Base-by-base conservation (phyloP, 257 asterid genomes). In the Salvia rosmarinus region DNA sequence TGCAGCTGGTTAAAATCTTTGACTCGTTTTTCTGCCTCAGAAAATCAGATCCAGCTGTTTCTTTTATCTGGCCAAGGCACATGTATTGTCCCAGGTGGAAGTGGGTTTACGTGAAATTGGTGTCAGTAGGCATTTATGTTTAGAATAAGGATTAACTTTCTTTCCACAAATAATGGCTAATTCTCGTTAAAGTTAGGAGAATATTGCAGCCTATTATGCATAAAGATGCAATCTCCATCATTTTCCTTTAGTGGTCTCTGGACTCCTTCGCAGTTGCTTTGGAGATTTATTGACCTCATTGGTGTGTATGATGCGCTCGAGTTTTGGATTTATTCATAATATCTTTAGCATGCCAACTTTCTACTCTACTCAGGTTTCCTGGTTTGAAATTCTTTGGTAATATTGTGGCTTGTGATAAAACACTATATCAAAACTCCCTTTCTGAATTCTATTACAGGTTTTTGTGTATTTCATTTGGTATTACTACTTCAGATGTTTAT, bases 1-100 rank as follows among this genome's bases (percentile, higher is more conserved):
- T 68, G 74, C 46, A 59, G 73, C 72, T 95, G 99, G 99, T 77
- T 95, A 70, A 84, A 88, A 71, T 85, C 86, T 32, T 78, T 91
- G 84, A 70, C 84, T 64, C 81, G 68, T 75, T 80, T 91, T 67
- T 86, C 99, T 13, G 61, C 65, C 51, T 77, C 84, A 32, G 99
- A 91, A 71, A 84, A 79, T 71, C 83, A 85, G 82, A 70, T 89
- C 64, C 90, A 84, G 75, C 72, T 60, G 69, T 70, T 82, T 57
- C 70, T 76, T 44, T 71, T 77, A 57, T 44, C 71, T n/a, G 58
- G 72, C 23, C 78, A 70, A 58, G 64, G 47, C 42, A 19, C 61
- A 32, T 34, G 55, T 63, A 16, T 12, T 19, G 28, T 54, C 66
- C 68, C 54, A 64, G 63, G 47, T 42, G 78, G 73, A 77, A 70